Percentiles rank a stretch among this genome's conserved stretches.
Conservation (phyloP, 257 asterid genomes). For the Paraleonurus japonicus region DNA sequence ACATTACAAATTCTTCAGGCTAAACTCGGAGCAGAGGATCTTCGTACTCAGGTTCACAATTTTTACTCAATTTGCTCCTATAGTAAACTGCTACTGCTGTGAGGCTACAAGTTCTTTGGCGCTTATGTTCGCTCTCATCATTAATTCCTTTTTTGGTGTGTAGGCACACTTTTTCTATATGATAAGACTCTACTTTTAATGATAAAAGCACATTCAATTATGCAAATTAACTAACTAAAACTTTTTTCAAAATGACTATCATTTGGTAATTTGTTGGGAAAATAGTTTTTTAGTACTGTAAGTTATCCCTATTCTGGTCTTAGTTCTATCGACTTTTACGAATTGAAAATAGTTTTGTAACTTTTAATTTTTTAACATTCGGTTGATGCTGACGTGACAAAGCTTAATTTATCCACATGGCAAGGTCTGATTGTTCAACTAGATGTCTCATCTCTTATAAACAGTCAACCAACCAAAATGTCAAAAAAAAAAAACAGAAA, state of each 20-base stretch:
- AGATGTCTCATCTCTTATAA: too few species aligned
- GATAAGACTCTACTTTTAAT: neutral
- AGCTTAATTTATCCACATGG: too few species aligned
- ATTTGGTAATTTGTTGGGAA: neutral
- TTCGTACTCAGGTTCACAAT: slow-evolving; percentile 89
- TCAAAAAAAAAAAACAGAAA: too few species aligned
- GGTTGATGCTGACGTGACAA: too few species aligned
- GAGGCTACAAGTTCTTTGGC: neutral
- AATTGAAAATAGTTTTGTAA: too few species aligned
- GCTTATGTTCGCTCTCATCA: slow-evolving; percentile 3
- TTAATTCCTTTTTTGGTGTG: neutral
- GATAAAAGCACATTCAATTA: slow-evolving; percentile 7
- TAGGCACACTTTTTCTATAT: neutral
- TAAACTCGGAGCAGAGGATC: slow-evolving; percentile 94
- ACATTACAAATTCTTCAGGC: slow-evolving; percentile 95
- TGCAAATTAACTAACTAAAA: neutral
- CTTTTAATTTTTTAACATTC: too few species aligned
- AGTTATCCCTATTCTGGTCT: too few species aligned
- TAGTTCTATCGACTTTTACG: too few species aligned
- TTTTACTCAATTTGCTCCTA: slow-evolving; percentile 7
- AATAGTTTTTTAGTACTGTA: too few species aligned
- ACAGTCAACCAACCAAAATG: too few species aligned
- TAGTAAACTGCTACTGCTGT: neutral
- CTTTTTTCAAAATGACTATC: slow-evolving; percentile 10
- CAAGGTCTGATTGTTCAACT: too few species aligned